Percentiles rank a stretch among this genome's conserved stretches.
These are phyloP conservation scores for Globisporangium apiculatum DNA, from an alignment of 352 stramenopile species.

Conservation along the genomic window DNA sequence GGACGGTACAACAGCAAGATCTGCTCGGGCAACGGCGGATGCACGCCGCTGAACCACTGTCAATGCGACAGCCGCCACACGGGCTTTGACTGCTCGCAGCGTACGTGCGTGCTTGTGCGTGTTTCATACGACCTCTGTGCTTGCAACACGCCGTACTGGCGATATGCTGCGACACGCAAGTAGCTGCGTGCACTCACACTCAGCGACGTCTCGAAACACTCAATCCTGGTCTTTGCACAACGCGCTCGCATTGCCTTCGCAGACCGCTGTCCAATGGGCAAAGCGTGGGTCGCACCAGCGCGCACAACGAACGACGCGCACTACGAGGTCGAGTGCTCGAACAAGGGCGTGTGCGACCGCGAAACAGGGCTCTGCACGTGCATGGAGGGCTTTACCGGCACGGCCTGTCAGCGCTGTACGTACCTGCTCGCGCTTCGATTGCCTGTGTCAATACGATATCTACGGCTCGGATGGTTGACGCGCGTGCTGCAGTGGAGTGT, in stretches of 20 bases:
- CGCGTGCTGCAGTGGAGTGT: slow-evolving; percentile 38
- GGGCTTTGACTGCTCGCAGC: slow-evolving; percentile 58
- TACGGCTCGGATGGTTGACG: background rate
- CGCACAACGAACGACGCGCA: slow-evolving; percentile 45
- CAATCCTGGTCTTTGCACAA: background rate
- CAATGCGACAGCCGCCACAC: slow-evolving; percentile 41
- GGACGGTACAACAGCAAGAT: slow-evolving; percentile 46
- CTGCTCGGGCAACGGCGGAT: slow-evolving; percentile 49
- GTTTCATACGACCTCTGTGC: background rate
- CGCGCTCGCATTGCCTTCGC: background rate
- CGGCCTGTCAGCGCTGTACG: slow-evolving; percentile 62
- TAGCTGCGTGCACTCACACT: background rate
- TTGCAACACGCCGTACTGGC: background rate
- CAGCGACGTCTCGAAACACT: background rate
- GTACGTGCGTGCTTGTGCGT: slow-evolving; percentile 15
- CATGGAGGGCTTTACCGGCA: slow-evolving; percentile 61
- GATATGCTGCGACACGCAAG: background rate
- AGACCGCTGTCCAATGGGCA: slow-evolving; percentile 42
- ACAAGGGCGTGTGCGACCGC: slow-evolving; percentile 61
- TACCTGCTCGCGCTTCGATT: slow-evolving; percentile 10
- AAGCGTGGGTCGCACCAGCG: slow-evolving; percentile 54
- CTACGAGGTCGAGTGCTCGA: slow-evolving; percentile 69
- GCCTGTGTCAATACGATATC: background rate
- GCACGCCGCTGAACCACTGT: slow-evolving; percentile 40
- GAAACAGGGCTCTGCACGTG: slow-evolving; percentile 43